These are phyloP conservation scores for Aspergillus texensis DNA, from an alignment of 2,329 filamentous ascomycete genomes.

Conservation along the genomic window DNA sequence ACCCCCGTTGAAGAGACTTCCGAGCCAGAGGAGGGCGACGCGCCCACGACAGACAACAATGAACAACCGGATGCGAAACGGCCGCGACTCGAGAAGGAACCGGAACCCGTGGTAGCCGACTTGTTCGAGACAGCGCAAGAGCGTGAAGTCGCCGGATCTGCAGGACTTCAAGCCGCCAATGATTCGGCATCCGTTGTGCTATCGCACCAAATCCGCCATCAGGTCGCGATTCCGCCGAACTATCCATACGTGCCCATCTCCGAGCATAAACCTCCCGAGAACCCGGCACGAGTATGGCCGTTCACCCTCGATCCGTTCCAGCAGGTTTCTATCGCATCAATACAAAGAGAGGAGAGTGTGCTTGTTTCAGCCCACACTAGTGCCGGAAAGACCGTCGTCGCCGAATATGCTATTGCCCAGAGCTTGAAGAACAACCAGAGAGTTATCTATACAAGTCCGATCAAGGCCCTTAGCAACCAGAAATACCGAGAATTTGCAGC, in stretches of 20 bases:
- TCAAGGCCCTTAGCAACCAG: slow-evolving; percentile 98
- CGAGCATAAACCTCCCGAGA: slow-evolving; percentile 84
- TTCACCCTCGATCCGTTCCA: slow-evolving; percentile 98
- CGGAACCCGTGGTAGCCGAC: slow-evolving; percentile 84
- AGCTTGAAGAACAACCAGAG: slow-evolving; percentile 96
- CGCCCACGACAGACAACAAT: slow-evolving; percentile 28
- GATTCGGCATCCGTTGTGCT: slow-evolving; percentile 72
- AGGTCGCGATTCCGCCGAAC: slow-evolving; percentile 90
- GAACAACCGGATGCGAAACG: slow-evolving; percentile 51
- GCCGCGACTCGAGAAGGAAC: slow-evolving; percentile 59
- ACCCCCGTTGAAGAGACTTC: slow-evolving; percentile 18
- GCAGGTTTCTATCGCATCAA: slow-evolving; percentile 89
- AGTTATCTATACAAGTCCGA: slow-evolving; percentile 98
- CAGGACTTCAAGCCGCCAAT: slow-evolving; percentile 65
- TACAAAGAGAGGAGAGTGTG: slow-evolving; percentile 94
- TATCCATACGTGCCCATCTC: slow-evolving; percentile 96
- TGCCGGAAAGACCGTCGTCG: slow-evolving; percentile 97
- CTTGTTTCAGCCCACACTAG: slow-evolving; percentile 96
- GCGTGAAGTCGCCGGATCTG: slow-evolving; percentile 80
- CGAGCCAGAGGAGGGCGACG: slow-evolving; percentile 20
- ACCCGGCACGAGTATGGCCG: slow-evolving; percentile 79
- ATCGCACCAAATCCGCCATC: slow-evolving; percentile 97
- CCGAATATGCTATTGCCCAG: slow-evolving; percentile 97
- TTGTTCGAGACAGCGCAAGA: slow-evolving; percentile 94
- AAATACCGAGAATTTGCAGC: slow-evolving; percentile 96